These are phyloP conservation scores for Sugiyamaella americana DNA, from an alignment of 805 yeast genomes.

Conservation along the genomic window DNA sequence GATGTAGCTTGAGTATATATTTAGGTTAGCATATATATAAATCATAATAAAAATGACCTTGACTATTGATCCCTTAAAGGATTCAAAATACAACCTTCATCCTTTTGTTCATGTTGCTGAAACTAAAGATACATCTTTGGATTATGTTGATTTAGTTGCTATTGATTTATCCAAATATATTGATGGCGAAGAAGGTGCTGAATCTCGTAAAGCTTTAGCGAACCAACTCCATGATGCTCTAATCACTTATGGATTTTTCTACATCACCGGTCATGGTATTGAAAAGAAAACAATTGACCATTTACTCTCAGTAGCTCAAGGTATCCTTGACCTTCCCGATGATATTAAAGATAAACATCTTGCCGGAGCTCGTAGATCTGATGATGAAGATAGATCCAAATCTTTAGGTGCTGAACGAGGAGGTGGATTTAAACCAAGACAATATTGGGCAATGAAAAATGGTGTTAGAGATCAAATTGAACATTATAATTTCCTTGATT, in stretches of 20 bases:
- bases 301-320: constrained; percentile 39
- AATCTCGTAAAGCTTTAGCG: constrained; percentile 33
- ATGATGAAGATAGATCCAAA: constrained; percentile 26
- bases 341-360: constrained; percentile 35
- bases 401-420: constrained; percentile 44
- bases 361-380: constrained; percentile 37
- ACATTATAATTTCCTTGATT: constrained; percentile 40
- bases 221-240: constrained; percentile 36
- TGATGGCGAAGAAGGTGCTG: constrained; percentile 35
- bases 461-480: constrained; percentile 41
- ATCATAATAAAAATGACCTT: not conserved
- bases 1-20: too few relatives aligned
- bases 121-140: constrained; percentile 17
- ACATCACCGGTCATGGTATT: constrained; percentile 39
- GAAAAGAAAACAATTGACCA: constrained; percentile 31
- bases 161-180: constrained; percentile 35
- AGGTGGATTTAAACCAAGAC: constrained; percentile 43
- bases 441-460: constrained; percentile 44
- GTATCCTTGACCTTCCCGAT: constrained; percentile 37
- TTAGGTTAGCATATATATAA: too few relatives aligned
- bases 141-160: constrained; percentile 31
- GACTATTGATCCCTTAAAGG: constrained; percentile 4
- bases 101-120: constrained; percentile 31
- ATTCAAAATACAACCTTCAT: constrained; percentile 30
- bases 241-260: constrained; percentile 41